Conservation (phyloP, 2,329 filamentous ascomycete genomes). For the Dryadomyces quercus-mongolicae region DNA sequence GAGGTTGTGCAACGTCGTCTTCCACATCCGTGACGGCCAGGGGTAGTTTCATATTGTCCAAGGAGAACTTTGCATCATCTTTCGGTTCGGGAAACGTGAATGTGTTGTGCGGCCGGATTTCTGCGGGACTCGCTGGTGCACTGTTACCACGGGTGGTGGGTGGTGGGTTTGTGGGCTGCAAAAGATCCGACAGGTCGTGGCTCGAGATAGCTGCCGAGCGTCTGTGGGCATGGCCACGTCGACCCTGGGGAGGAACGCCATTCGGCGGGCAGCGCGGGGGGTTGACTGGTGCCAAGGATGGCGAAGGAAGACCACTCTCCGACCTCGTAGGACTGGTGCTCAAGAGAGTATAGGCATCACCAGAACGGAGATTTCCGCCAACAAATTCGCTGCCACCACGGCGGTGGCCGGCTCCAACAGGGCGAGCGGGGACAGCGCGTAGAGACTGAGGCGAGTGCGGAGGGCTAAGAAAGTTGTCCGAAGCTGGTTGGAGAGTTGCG, state of each 20-base stretch:
- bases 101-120: conserved; percentile 23
- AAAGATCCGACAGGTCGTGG: conserved; percentile 63
- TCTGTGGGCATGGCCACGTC: conserved; percentile 66
- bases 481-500: conserved; percentile 17
- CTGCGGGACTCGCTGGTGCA: conserved; percentile 49
- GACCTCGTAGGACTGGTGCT: conserved; percentile 59
- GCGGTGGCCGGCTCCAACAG: conserved; percentile 59
- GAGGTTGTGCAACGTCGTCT: background rate
- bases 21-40: background rate
- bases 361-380: conserved; percentile 53
- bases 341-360: conserved; percentile 47
- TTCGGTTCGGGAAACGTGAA: conserved; percentile 14
- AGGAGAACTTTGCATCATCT: background rate
- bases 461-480: conserved; percentile 36
- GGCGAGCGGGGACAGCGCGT: conserved; percentile 36
- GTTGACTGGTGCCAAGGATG: background rate
- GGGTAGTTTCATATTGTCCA: background rate
- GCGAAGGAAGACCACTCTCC: conserved; percentile 39
- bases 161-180: conserved; percentile 45
- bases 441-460: conserved; percentile 42
- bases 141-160: conserved; percentile 44
- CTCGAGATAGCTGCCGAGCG: conserved; percentile 74
- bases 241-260: conserved; percentile 19
- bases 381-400: conserved; percentile 81
- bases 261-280: background rate